Percentiles rank a stretch among this genome's conserved stretches.
phyloP scores from a whole-genome alignment of 192 early-diverging fungal species.

The Rhizoclosmatium sp. region DNA sequence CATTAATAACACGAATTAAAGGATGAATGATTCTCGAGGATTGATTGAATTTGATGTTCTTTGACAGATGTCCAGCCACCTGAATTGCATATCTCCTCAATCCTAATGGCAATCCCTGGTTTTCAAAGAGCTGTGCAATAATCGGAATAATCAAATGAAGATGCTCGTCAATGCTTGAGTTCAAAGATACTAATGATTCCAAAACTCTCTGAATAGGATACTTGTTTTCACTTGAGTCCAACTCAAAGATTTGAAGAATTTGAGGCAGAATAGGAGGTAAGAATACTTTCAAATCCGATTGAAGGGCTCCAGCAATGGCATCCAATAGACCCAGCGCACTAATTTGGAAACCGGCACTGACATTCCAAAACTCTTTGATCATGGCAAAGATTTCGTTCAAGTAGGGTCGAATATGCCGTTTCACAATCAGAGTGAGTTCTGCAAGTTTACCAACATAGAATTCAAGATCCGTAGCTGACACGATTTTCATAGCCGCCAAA shows the following conservation, averaged over 20 bases:
- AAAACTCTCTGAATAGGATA: slow-evolving; percentile 64
- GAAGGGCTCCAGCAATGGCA: slow-evolving; percentile 73
- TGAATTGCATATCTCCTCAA: slow-evolving; percentile 66
- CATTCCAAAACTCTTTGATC: slow-evolving; percentile 70
- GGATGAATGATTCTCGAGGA: slow-evolving; percentile 80
- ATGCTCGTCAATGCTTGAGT: slow-evolving; percentile 78
- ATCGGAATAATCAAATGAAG: slow-evolving; percentile 81
- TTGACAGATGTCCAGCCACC: slow-evolving; percentile 66
- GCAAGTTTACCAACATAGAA: slow-evolving; percentile 82
- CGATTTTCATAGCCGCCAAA: slow-evolving; percentile 72
- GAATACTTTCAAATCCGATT: slow-evolving; percentile 80
- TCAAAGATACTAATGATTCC: slow-evolving; percentile 74
- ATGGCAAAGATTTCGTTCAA: slow-evolving; percentile 75
- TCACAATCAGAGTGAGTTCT: slow-evolving; percentile 72
- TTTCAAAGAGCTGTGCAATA: slow-evolving; percentile 76
- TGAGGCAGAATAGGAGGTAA: slow-evolving; percentile 73
- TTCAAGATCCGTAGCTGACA: slow-evolving; percentile 68
- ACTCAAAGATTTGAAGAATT: slow-evolving; percentile 76
- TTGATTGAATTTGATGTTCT: slow-evolving; percentile 76
- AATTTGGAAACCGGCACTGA: slow-evolving; percentile 64
- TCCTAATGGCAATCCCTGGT: slow-evolving; percentile 55
- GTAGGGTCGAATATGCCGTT: slow-evolving; percentile 79
- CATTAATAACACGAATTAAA: slow-evolving; percentile 47
- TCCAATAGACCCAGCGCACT: slow-evolving; percentile 77
- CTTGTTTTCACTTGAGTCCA: slow-evolving; percentile 51